phyloP scores from a whole-genome alignment of 2,329 filamentous ascomycete genomes.

The Keithomyces neogunnii region DNA sequence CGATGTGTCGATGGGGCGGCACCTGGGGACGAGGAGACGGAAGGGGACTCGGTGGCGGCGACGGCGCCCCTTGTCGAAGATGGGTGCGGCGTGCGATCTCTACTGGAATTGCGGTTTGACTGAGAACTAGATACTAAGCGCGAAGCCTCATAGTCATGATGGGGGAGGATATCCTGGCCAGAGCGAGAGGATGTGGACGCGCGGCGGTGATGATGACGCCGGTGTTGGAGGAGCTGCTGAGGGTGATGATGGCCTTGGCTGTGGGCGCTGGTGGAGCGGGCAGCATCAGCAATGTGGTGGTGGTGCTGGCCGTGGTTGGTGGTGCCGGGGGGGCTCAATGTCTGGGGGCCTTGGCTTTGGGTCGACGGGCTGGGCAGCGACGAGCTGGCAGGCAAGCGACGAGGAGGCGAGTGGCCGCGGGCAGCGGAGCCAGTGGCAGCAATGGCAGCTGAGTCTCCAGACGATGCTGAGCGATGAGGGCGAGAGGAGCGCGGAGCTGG shows the following conservation, averaged over 20 bases:
- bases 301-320: slow-evolving; percentile 14
- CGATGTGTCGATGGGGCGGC: slow-evolving; percentile 29
- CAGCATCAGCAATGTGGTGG: slow-evolving; percentile 6
- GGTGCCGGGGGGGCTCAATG: not conserved
- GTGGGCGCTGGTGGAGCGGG: slow-evolving; percentile 1
- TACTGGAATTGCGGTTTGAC: slow-evolving; percentile 56
- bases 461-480: slow-evolving; percentile 11
- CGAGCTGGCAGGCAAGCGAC: slow-evolving; percentile 10
- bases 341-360: slow-evolving; percentile 4
- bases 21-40: slow-evolving; percentile 8
- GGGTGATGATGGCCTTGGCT: slow-evolving; percentile 27
- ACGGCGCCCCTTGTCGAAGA: slow-evolving; percentile 36
- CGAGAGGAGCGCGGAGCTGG: slow-evolving; percentile 20
- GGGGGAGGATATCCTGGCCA: slow-evolving; percentile 36
- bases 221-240: slow-evolving; percentile 16
- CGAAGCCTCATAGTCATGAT: slow-evolving; percentile 66
- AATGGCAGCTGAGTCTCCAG: slow-evolving; percentile 11
- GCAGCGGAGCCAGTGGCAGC: slow-evolving; percentile 6
- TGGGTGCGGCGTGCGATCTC: slow-evolving; percentile 36
- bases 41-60: slow-evolving; percentile 34
- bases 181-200: slow-evolving; percentile 30
- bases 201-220: slow-evolving; percentile 29
- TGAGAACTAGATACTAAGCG: slow-evolving; percentile 50
- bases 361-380: slow-evolving; percentile 7
- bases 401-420: not conserved